Evolutionary conservation across 2,329 filamentous ascomycete species (phyloP), one percentile per base, ranked within the genome.

Genomic region (Trichoderma aggressivum): DNA sequence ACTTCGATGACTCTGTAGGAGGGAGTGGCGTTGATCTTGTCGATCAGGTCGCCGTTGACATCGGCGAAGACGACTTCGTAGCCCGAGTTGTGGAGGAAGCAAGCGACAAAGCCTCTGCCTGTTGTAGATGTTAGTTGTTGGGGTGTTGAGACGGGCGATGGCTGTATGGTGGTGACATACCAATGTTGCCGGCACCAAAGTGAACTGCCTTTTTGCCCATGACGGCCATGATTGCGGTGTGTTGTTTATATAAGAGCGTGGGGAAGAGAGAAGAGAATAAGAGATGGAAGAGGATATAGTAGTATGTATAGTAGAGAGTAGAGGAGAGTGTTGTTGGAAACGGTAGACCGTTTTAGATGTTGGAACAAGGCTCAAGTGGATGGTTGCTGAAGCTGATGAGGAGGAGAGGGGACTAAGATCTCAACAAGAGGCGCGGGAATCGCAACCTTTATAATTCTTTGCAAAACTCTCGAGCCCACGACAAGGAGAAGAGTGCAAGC

Each of bases 61-160:
- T 99, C 96, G 77, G 97, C 91, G 79, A 99, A 98, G 84, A 98
- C 87, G 78, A 99, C 95, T 80, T 98, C 93, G 81, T 94, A 99
- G 80, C 93, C 94, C 14, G 94, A 96, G 82, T 97, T 92, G 86
- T 97, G 93, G 53, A 98, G 89, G 84, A 98, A 96, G 83, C 94
- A 94, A 78, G 92, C 93, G 70, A 96, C 93, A 76, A 96, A 96
- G 81, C 93, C 92, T 81, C 92, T 91, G 82, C 87, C 84, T 86
- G 47, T 53, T 26, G 8, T 28, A 16, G 5, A 26, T n/a, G 7
- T 10, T 14, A 32, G n/a, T 47, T 11, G 55, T 75, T 70, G 75
- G 72, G 74, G 39, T 53, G 18, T 16, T 43, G 24, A 28, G 21
- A 34, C 32, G 39, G 18, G 10, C 7, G 5, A 14, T 21, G 4